These are phyloP conservation scores for Cornus suecica DNA, from an alignment of 148 eudicot species.

Conservation along the genomic window DNA sequence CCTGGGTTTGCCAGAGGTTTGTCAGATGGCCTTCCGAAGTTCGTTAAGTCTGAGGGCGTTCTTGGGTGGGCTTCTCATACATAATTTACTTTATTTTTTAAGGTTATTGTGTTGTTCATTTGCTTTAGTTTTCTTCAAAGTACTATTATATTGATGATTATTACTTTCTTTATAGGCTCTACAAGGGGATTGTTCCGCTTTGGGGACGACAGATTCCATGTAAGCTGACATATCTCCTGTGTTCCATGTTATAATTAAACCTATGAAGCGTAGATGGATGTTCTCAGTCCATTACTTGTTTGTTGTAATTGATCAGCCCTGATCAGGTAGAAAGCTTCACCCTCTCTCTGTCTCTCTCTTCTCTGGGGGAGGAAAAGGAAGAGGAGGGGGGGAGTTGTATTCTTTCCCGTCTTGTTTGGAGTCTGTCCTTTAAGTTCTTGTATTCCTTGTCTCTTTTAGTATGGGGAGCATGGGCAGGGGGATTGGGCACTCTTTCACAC, in stretches of 20 bases:
- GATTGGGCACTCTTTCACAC: background rate
- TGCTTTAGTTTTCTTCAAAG: background rate
- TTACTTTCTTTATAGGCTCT: slow-evolving; percentile 23
- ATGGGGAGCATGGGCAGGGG: background rate
- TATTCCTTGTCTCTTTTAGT: no score
- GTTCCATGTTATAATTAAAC: background rate
- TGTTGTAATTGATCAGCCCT: background rate
- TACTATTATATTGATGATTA: background rate
- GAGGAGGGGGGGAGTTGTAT: background rate
- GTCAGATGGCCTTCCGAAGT: slow-evolving; percentile 67
- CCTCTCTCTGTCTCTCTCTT: no score
- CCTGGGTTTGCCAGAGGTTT: slow-evolving; percentile 72
- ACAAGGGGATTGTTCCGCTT: slow-evolving; percentile 45
- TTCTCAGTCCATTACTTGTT: background rate
- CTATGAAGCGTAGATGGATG: background rate
- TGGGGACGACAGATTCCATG: slow-evolving; percentile 45
- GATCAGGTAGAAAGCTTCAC: background rate
- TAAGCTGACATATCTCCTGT: slow-evolving; percentile 21
- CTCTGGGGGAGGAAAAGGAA: no score
- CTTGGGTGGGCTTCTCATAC: slow-evolving; percentile 37
- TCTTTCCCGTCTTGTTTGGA: background rate
- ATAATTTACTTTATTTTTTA: background rate
- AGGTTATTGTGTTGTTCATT: background rate
- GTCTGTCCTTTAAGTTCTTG: background rate
- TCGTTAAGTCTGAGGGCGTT: slow-evolving; percentile 57